Conservation (phyloP, 2,329 filamentous ascomycete genomes). For the Alternaria hordeiaustralica region DNA sequence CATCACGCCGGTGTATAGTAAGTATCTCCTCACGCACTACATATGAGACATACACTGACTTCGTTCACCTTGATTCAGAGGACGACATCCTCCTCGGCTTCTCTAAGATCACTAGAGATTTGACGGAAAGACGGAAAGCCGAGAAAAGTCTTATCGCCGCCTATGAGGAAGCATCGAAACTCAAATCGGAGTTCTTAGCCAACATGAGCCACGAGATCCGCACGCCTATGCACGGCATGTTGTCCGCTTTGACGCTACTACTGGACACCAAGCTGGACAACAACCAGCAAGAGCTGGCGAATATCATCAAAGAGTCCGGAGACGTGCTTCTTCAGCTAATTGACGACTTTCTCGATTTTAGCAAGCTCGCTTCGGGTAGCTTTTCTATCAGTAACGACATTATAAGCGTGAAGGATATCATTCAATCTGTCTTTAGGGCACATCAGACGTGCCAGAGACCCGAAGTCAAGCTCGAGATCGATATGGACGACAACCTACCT, state of each 20-base stretch:
- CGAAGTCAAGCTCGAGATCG: conserved; percentile 55
- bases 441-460: conserved; percentile 57
- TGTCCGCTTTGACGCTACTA: conserved; percentile 65
- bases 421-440: conserved; percentile 59
- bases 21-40: not conserved
- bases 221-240: conserved; percentile 68
- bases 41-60: not conserved
- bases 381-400: conserved; percentile 64
- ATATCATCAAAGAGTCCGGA: conserved; percentile 66
- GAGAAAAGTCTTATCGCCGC: conserved; percentile 63
- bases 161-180: conserved; percentile 67
- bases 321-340: conserved; percentile 66
- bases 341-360: conserved; percentile 72
- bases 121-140: conserved; percentile 62
- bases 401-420: conserved; percentile 56
- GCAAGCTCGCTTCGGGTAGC: conserved; percentile 66
- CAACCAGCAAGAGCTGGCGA: conserved; percentile 63
- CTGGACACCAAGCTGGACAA: conserved; percentile 60
- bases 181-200: conserved; percentile 67
- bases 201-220: conserved; percentile 71
- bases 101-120: conserved; percentile 64
- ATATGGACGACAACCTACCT: conserved; percentile 57
- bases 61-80: conserved; percentile 9
- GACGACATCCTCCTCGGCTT: conserved; percentile 62
- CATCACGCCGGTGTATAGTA: conserved; percentile 62